These are phyloP conservation scores for Cercospora zeina DNA, from an alignment of 2,329 filamentous ascomycete species.

Conservation along the genomic window DNA sequence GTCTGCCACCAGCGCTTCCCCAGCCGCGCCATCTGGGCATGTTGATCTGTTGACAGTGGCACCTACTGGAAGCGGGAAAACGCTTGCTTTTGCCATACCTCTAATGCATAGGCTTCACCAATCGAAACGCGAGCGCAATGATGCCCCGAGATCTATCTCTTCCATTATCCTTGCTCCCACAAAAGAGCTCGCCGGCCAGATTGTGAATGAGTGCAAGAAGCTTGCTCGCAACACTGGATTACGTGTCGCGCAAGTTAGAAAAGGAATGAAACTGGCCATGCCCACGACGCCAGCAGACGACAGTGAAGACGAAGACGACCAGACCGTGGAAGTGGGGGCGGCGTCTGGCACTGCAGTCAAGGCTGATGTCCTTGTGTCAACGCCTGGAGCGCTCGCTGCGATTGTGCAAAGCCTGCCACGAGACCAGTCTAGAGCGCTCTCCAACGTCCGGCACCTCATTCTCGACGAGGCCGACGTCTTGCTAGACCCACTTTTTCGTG, in stretches of 20 bases:
- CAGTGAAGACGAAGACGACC: constrained; percentile 31
- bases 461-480: constrained; percentile 95
- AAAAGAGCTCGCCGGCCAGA: constrained; percentile 53
- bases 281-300: constrained; percentile 45
- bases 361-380: constrained; percentile 77
- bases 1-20: constrained; percentile 40
- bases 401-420: constrained; percentile 58
- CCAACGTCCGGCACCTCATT: constrained; percentile 71
- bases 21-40: constrained; percentile 27
- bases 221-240: constrained; percentile 74
- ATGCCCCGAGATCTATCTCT: constrained; percentile 32
- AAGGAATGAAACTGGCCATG: constrained; percentile 69
- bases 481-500: constrained; percentile 83
- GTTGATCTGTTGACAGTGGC: constrained; percentile 85
- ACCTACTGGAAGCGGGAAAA: constrained; percentile 96
- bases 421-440: constrained; percentile 28
- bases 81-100: constrained; percentile 86
- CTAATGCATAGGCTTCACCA: constrained; percentile 70
- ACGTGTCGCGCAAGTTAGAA: constrained; percentile 78
- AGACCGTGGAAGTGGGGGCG: not conserved
- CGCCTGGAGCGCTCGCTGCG: constrained; percentile 75
- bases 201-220: constrained; percentile 74
- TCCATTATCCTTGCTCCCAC: constrained; percentile 54
- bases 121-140: constrained; percentile 32
- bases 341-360: constrained; percentile 58